These are phyloP conservation scores for Bidens hawaiensis DNA, from an alignment of 140 eudicot species.

Conservation along the genomic window DNA sequence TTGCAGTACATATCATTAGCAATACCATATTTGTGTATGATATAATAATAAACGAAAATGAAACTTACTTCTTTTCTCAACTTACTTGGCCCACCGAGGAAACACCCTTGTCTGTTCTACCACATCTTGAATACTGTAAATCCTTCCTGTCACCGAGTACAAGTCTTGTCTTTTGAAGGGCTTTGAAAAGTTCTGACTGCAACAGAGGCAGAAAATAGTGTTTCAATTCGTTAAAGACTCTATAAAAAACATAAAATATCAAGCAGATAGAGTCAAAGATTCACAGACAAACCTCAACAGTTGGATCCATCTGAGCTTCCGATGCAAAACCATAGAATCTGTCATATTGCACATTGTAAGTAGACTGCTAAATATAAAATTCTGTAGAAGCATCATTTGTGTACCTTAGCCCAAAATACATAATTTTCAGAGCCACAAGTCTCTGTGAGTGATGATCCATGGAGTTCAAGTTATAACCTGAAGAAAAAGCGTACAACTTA, in stretches of 20 bases:
- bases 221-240: neutral
- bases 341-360: conserved; percentile 19
- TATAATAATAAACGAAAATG: conserved; percentile 10
- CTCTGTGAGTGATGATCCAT: conserved; percentile 52
- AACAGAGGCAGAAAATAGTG: conserved; percentile 9
- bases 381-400: neutral
- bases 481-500: conserved; percentile 8
- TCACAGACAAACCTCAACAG: conserved; percentile 57
- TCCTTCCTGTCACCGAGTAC: conserved; percentile 67
- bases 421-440: conserved; percentile 71
- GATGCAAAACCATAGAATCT: conserved; percentile 97
- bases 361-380: neutral
- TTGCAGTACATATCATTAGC: neutral
- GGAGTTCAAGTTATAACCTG: conserved; percentile 36
- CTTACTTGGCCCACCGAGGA: conserved; percentile 97
- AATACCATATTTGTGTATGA: neutral
- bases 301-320: conserved; percentile 97
- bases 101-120: conserved; percentile 99
- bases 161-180: conserved; percentile 72
- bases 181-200: conserved; percentile 90
- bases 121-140: conserved; percentile 83
- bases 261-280: conserved; percentile 17
- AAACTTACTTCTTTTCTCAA: conserved; percentile 31
- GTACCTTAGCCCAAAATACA: conserved; percentile 96
- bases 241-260: conserved; percentile 1